Conservation (phyloP, 2,329 filamentous ascomycete genomes). For the Ophiognomonia clavigignenti-juglandacearum region DNA sequence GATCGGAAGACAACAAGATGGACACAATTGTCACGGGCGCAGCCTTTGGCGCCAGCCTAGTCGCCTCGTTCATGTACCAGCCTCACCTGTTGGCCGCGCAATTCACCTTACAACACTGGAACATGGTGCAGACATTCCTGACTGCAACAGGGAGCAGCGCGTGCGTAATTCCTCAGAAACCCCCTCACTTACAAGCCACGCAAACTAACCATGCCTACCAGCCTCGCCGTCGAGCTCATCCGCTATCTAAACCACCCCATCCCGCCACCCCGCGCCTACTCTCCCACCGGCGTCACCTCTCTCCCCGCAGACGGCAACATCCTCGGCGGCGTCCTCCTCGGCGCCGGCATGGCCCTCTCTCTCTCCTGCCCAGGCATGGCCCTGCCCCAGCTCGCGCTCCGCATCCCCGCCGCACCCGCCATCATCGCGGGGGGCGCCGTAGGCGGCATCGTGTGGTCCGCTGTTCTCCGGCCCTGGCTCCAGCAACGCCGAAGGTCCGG, state of each 20-base stretch:
- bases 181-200: background rate
- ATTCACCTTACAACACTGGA: constrained; percentile 55
- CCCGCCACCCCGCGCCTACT: constrained; percentile 43
- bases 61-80: constrained; percentile 54
- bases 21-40: too few species aligned
- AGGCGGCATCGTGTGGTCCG: constrained; percentile 51
- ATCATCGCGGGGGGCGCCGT: constrained; percentile 49
- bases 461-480: constrained; percentile 33
- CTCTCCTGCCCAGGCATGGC: constrained; percentile 64
- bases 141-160: constrained; percentile 57
- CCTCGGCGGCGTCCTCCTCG: constrained; percentile 56
- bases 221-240: constrained; percentile 39
- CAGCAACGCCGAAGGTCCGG: constrained; percentile 14
- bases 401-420: constrained; percentile 45
- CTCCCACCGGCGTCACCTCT: constrained; percentile 45
- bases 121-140: constrained; percentile 63
- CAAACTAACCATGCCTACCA: constrained; percentile 20
- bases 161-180: constrained; percentile 34
- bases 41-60: constrained; percentile 57
- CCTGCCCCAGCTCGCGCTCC: constrained; percentile 53
- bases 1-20: too few species aligned
- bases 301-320: constrained; percentile 59
- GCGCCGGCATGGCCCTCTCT: constrained; percentile 61
- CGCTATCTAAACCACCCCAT: constrained; percentile 37
- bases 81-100: constrained; percentile 57